A percentile compares a stretch with the other conserved stretches of the same genome.
Conservation (phyloP, 163 green algal genomes). For the Volvox carteri region DNA sequence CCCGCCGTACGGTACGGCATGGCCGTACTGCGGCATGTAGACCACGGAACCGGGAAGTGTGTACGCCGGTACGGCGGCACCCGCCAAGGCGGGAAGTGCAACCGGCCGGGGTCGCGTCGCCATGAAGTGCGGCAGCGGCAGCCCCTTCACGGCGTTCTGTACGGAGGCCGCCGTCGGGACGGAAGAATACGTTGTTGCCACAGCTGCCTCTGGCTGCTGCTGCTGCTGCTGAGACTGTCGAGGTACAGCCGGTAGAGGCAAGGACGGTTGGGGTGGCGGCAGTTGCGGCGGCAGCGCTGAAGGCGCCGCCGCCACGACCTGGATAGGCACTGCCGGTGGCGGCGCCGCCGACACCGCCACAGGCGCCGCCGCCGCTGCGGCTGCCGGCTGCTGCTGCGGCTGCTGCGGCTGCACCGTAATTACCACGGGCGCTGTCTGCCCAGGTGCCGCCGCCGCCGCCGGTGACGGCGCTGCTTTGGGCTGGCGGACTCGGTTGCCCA, state of each 20-base stretch:
- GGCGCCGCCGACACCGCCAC: not conserved
- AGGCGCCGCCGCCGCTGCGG: not conserved
- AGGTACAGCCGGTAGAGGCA: not conserved
- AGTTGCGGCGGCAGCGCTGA: not conserved
- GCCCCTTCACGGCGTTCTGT: not conserved
- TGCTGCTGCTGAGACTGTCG: not conserved
- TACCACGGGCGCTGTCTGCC: not conserved
- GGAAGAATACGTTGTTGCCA: not conserved
- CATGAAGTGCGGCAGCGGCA: conserved; percentile 24
- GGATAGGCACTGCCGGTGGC: not conserved
- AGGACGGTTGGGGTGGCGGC: not conserved
- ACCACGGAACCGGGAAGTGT: not conserved
- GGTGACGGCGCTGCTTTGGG: not conserved
- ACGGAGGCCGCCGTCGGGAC: not conserved
- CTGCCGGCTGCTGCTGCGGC: conserved; percentile 1
- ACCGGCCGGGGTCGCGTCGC: not conserved
- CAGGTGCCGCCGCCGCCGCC: not conserved
- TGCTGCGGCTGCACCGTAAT: not conserved
- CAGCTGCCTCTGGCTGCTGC: not conserved
- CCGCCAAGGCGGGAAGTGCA: not conserved
- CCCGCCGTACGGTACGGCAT: not conserved
- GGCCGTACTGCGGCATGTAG: conserved; percentile 19
- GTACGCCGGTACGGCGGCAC: not conserved
- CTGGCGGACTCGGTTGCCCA: conserved; percentile 12
- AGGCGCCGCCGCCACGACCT: not conserved